Percentiles rank a stretch among this genome's conserved stretches.
Conservation (phyloP, 495 filamentous ascomycete species). For the Penicillium cinerascens region DNA sequence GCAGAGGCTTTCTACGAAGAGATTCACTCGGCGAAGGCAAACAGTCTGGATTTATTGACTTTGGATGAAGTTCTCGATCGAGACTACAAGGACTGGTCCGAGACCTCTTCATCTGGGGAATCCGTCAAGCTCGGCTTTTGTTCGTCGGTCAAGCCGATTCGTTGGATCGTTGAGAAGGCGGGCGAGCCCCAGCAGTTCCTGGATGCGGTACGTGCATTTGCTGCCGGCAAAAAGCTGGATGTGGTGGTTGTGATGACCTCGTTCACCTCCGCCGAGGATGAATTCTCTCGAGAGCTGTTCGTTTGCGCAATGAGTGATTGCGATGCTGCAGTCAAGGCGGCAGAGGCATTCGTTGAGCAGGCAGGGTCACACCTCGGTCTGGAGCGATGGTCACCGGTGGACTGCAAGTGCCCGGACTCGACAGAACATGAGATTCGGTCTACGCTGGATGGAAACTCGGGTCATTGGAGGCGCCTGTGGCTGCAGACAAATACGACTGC, state of each 20-base stretch:
- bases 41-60: constrained; percentile 60
- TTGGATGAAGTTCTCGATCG: constrained; percentile 76
- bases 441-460: constrained; percentile 16
- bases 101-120: constrained; percentile 29
- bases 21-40: constrained; percentile 64
- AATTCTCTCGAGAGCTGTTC: constrained; percentile 71
- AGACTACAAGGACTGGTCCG: constrained; percentile 90
- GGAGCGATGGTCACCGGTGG: constrained; percentile 49
- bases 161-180: constrained; percentile 58
- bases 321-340: constrained; percentile 39
- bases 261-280: constrained; percentile 39
- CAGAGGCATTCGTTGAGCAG: constrained; percentile 50
- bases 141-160: constrained; percentile 64
- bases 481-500: constrained; percentile 60
- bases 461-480: constrained; percentile 53
- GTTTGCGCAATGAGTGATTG: constrained; percentile 54
- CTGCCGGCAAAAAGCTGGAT: constrained; percentile 54
- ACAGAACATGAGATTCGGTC: constrained; percentile 35
- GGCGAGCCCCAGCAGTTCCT: constrained; percentile 40
- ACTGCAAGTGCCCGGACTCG: constrained; percentile 32
- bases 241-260: constrained; percentile 77
- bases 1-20: constrained; percentile 57
- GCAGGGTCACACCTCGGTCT: constrained; percentile 52
- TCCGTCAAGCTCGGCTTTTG: constrained; percentile 67
- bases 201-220: constrained; percentile 50